Conservation (phyloP, 768 basidiomycete genomes). For the Lyophyllum shimeji region DNA sequence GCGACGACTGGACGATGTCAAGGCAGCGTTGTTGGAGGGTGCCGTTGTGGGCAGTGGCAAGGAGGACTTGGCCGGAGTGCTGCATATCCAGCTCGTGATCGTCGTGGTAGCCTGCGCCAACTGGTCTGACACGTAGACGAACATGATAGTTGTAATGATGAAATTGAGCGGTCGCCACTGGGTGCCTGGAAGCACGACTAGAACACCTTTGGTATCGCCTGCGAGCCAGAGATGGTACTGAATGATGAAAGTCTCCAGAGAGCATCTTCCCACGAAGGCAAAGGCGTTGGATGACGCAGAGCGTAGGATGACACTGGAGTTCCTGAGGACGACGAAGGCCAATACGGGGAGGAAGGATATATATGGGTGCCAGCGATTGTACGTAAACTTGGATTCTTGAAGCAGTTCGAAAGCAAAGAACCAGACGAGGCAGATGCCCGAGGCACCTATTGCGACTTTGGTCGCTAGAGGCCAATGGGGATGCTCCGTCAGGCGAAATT, state of each 20-base stretch:
- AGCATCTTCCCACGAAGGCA: conserved; percentile 83
- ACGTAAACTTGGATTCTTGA: conserved; percentile 78
- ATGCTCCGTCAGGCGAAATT: conserved; percentile 68
- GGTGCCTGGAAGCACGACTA: conserved; percentile 76
- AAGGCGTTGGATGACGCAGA: conserved; percentile 69
- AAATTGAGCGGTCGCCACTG: conserved; percentile 78
- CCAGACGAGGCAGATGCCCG: conserved; percentile 61
- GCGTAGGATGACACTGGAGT: conserved; percentile 69
- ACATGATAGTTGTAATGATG: conserved; percentile 70
- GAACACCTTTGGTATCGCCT: conserved; percentile 77
- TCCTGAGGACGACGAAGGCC: conserved; percentile 75
- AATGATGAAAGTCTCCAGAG: conserved; percentile 89
- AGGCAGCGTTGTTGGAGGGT: background rate
- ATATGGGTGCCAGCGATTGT: conserved; percentile 85
- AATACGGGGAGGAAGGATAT: conserved; percentile 79
- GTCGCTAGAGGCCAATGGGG: conserved; percentile 58
- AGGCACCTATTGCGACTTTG: conserved; percentile 48
- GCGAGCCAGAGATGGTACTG: conserved; percentile 90
- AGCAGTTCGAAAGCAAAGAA: conserved; percentile 81
- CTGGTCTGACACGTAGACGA: conserved; percentile 77
- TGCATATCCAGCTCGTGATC: conserved; percentile 61
- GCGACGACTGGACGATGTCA: conserved; percentile 10
- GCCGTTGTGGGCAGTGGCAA: conserved; percentile 13
- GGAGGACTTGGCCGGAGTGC: conserved; percentile 22
- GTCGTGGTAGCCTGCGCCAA: conserved; percentile 75